Evolutionary conservation across 305 asterid genomes (phyloP).

Genomic region (Salvia sclarea): DNA sequence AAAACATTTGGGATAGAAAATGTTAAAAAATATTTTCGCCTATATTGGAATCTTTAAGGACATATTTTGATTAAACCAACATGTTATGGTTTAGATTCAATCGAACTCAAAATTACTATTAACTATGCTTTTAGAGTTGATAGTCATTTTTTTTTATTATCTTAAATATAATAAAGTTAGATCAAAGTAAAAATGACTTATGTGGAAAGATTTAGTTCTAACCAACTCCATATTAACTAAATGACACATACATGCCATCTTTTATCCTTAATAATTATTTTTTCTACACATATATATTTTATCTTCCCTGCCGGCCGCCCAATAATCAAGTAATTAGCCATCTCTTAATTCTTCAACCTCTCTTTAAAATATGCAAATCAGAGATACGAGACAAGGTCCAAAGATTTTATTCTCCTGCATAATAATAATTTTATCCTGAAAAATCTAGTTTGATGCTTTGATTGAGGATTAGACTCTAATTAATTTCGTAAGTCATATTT

Average conservation of each 20-base stretch:
- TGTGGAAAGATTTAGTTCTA: background rate
- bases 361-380: constrained; percentile 20
- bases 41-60: too few species aligned
- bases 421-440: background rate
- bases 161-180: too few species aligned
- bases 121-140: too few species aligned
- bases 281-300: background rate
- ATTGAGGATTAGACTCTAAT: background rate
- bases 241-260: background rate
- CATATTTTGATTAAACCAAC: too few species aligned
- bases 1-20: too few species aligned
- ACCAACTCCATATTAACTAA: background rate
- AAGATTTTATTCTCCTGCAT: constrained; percentile 37
- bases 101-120: too few species aligned
- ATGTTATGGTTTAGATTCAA: too few species aligned
- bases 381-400: constrained; percentile 31
- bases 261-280: background rate
- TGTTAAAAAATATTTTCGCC: too few species aligned
- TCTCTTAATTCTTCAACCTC: constrained; percentile 8
- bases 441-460: constrained; percentile 24
- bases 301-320: background rate
- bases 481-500: background rate
- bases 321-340: background rate
- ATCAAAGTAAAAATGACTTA: too few species aligned
- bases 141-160: too few species aligned